These are phyloP conservation scores for Triangularia verruculosa DNA, from an alignment of 2,329 filamentous ascomycete species.

Conservation along the genomic window DNA sequence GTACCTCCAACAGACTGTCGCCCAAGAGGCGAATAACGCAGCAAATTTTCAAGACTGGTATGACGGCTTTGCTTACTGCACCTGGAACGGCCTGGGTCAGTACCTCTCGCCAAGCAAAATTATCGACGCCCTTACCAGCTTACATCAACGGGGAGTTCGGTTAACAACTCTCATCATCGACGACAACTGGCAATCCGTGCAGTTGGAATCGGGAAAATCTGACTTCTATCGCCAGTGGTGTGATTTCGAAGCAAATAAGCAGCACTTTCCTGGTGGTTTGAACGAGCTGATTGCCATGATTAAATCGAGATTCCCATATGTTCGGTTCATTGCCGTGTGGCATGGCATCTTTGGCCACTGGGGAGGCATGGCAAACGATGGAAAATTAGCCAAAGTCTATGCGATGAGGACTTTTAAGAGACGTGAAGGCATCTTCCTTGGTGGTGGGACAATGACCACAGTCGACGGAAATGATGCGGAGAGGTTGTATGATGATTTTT, in stretches of 20 bases:
- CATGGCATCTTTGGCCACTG: conserved; percentile 86
- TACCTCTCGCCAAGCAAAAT: conserved; percentile 78
- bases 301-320: conserved; percentile 63
- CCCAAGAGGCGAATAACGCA: not conserved
- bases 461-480: conserved; percentile 61
- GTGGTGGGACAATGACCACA: conserved; percentile 66
- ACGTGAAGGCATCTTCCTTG: conserved; percentile 49
- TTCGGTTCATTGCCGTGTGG: conserved; percentile 89
- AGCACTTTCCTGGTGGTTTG: conserved; percentile 76
- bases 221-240: conserved; percentile 66
- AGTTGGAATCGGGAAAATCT: conserved; percentile 43
- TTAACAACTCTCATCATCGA: conserved; percentile 90
- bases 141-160: conserved; percentile 70
- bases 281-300: conserved; percentile 68
- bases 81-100: conserved; percentile 92
- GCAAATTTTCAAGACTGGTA: conserved; percentile 67
- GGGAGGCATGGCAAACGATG: conserved; percentile 77
- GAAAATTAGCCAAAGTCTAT: conserved; percentile 73
- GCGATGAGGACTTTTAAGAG: conserved; percentile 63
- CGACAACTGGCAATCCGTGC: conserved; percentile 90
- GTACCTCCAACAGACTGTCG: not conserved
- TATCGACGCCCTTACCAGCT: conserved; percentile 66
- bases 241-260: conserved; percentile 79
- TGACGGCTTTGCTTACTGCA: conserved; percentile 91
- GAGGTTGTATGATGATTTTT: conserved; percentile 88